These are phyloP conservation scores for Phytophthora cajani DNA, from an alignment of 352 stramenopile species.

Conservation along the genomic window DNA sequence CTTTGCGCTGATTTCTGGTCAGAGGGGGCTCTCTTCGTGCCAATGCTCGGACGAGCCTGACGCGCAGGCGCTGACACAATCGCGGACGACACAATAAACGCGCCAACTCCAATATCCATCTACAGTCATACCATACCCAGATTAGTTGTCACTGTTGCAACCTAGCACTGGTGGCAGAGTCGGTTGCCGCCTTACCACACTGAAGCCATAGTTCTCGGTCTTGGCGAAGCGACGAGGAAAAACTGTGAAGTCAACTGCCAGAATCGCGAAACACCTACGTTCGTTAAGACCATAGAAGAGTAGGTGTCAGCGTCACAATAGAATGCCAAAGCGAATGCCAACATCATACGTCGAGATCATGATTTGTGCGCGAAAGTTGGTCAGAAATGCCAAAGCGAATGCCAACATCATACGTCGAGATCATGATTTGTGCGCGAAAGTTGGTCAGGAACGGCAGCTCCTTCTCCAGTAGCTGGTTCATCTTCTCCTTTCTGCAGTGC, in stretches of 20 bases:
- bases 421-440: conserved; percentile 84
- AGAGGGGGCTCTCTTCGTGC: conserved; percentile 22
- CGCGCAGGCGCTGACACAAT: conserved; percentile 80
- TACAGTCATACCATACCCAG: conserved; percentile 28
- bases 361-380: conserved; percentile 81
- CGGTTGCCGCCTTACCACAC: conserved; percentile 69
- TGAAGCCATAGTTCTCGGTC: conserved; percentile 96
- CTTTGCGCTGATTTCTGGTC: conserved; percentile 10
- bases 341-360: conserved; percentile 79
- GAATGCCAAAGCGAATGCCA: background rate
- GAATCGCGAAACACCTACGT: conserved; percentile 89
- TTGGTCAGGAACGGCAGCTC: conserved; percentile 83
- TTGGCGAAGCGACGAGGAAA: conserved; percentile 97
- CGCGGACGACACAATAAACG: conserved; percentile 93
- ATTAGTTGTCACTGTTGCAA: conserved; percentile 1
- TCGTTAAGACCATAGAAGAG: background rate
- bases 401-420: conserved; percentile 67
- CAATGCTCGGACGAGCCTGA: conserved; percentile 38
- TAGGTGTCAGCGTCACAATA: background rate
- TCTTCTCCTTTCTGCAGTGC: conserved; percentile 83
- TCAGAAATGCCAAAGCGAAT: conserved; percentile 38
- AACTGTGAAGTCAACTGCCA: conserved; percentile 98
- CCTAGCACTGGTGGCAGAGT: background rate
- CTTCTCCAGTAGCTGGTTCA: conserved; percentile 74
- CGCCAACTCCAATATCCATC: conserved; percentile 98